These are phyloP conservation scores for Wallacemonas collosoma DNA, from an alignment of 208 protist genomes.

Conservation along the genomic window DNA sequence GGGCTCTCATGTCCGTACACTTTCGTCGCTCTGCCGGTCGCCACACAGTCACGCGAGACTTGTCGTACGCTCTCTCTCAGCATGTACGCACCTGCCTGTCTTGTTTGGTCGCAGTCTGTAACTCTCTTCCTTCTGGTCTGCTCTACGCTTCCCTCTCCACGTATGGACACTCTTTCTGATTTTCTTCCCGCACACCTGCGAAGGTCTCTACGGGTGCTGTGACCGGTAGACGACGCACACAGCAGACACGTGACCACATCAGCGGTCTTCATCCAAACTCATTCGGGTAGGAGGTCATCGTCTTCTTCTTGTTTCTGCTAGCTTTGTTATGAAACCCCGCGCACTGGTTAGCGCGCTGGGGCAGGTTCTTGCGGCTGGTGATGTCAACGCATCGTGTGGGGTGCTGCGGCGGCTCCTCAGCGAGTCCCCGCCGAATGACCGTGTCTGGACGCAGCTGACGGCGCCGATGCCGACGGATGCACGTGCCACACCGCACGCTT, in stretches of 20 bases:
- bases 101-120: not conserved
- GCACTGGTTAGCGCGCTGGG: slow-evolving; percentile 52
- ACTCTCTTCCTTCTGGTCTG: not conserved
- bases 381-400: slow-evolving; percentile 87
- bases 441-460: slow-evolving; percentile 14
- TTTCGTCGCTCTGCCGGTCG: too few species aligned
- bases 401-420: slow-evolving; percentile 72
- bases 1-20: too few species aligned
- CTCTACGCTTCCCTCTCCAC: slow-evolving; percentile 7
- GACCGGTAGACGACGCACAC: not conserved
- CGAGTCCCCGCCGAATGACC: slow-evolving; percentile 36
- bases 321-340: slow-evolving; percentile 34
- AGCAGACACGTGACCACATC: not conserved
- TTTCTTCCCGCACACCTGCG: too few species aligned
- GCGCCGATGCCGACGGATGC: not conserved
- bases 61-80: not conserved
- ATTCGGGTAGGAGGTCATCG: too few species aligned
- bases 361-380: slow-evolving; percentile 47
- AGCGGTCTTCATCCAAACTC: too few species aligned
- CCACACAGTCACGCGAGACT: too few species aligned
- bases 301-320: too few species aligned
- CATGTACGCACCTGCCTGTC: slow-evolving; percentile 1
- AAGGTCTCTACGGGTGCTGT: too few species aligned
- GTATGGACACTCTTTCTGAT: not conserved
- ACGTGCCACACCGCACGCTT: not conserved